Evolutionary conservation across 129 eudicot genomes (phyloP), one percentile per base, ranked within the genome.

Genomic region (Chrysanthemum lavandulifolium): DNA sequence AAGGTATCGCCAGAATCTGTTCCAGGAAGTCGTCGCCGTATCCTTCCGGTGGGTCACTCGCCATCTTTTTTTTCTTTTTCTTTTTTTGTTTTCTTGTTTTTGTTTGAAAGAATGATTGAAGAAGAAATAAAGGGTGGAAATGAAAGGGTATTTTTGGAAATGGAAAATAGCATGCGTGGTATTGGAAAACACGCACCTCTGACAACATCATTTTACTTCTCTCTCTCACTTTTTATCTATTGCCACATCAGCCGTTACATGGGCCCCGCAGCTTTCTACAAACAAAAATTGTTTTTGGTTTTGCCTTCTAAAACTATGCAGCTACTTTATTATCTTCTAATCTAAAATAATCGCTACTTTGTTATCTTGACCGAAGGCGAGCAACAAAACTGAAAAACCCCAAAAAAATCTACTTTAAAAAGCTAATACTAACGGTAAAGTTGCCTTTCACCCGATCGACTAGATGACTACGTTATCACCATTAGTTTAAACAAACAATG

Each of bases 11-110:
- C 54, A 90, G 93, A 45, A 90, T 90, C 66, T 90, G 96, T 63
- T 90, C 96, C n/a, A 90, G 86, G 76, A 90, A 90, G 57, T 90
- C 96, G 69, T 89, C 96, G 3, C 84, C 80, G 82, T 83, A 84
- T 0, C 88, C 88, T 71, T 85, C 91, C 75, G 93, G 83, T 76
- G 88, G 90, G 81, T 90, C 87, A 2, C 71, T 65, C 45, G 93
- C 88, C 96, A 90, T 90, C 8, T 40, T 40, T 40, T 40, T 40
- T 3, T 7, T 6, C 6, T 60, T 29, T 18, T 29, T 60, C 2
- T 23, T 29, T 59, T 43, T 12, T 69, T 13, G 73, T 31, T 31
- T 31, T 19, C 21, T 33, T 60, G 33, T 60, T 11, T 13, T 31
- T 25, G 54, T 12, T 70, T 19, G 73, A 13, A 67, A 31, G 84